Base-by-base conservation (phyloP, 139 green algal genomes). In the Gonium pectorale region DNA sequence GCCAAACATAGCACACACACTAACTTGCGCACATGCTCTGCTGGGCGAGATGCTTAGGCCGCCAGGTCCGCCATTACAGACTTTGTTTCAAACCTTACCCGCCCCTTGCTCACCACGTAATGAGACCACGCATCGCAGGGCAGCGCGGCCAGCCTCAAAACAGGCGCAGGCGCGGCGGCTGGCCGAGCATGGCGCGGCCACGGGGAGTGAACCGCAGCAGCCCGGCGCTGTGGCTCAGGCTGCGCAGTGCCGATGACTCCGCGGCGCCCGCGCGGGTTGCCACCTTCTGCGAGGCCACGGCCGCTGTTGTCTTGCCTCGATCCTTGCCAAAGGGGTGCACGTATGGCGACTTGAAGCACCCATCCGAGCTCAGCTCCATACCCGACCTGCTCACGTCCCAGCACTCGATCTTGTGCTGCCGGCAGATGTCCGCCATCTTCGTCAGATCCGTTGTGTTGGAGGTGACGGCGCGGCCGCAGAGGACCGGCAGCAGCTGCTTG, bases 401-500 rank as follows among this genome's bases (percentile, higher is more conserved):
- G 63, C 17, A 29, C 63, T 69, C 33, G 15, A 69, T 69, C 33
- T 69, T 3, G 33, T 69, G 13, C 33, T 43, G 13, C 33, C 15
- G 7, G 63, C 63, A 69, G 33, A 69, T 69, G 13, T 24, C 63
- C 33, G 11, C 63, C 63, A 69, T 44, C 33, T 69, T 44, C 33
- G 43, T 44, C 3, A 69, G 33, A 33, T 69, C 63, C 33, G 33
- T 44, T 13, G 63, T 69, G 63, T 69, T 44, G 33, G 63, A n/a
- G 33, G 63, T 69, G 63, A 69, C 17, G 63, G 21, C 31, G 33
- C 63, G 63, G 63, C 63, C 63, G 63, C 33, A 69, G 13, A 69
- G 63, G 5, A 69, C 63, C 33, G 63, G 33, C 63, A 69, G 31
- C 63, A 69, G 63, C 63, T 27, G 63, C 63, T 69, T 69, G 63